These are phyloP conservation scores for Echinosophora koreensis DNA, from an alignment of 306 rosid species.

Conservation along the genomic window DNA sequence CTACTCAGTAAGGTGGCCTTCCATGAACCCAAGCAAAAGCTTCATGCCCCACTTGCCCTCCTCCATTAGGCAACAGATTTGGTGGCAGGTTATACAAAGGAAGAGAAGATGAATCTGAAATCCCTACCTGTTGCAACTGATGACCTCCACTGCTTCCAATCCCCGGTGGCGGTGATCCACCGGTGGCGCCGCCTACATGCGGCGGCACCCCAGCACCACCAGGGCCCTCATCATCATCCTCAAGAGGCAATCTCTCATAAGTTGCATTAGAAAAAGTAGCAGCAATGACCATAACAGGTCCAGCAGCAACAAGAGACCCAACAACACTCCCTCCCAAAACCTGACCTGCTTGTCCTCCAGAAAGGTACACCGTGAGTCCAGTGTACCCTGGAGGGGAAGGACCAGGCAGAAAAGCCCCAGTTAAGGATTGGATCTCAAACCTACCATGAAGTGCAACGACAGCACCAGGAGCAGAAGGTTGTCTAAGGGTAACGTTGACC, in stretches of 20 bases:
- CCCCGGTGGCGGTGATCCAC: constrained; percentile 57
- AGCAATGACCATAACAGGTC: constrained; percentile 91
- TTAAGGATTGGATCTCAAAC: constrained; percentile 85
- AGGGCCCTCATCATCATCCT: constrained; percentile 77
- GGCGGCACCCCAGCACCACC: constrained; percentile 49
- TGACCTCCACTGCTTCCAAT: constrained; percentile 60
- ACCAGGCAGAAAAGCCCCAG: constrained; percentile 88
- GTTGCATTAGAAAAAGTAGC: constrained; percentile 97
- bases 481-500: constrained; percentile 85
- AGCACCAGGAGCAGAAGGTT: constrained; percentile 83
- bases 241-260: constrained; percentile 89
- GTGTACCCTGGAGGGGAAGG: constrained; percentile 91
- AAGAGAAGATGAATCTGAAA: constrained; percentile 75
- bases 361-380: constrained; percentile 81
- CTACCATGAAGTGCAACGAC: constrained; percentile 91
- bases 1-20: constrained; percentile 63
- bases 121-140: constrained; percentile 55
- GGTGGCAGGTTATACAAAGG: constrained; percentile 75
- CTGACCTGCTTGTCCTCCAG: constrained; percentile 86
- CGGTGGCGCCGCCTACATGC: constrained; percentile 52
- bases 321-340: constrained; percentile 93
- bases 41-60: constrained; percentile 74
- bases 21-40: constrained; percentile 84
- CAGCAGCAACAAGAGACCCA: constrained; percentile 87
- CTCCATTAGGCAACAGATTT: constrained; percentile 69